Conservation (phyloP, 257 asterid genomes). For the Penstemon eatonii region DNA sequence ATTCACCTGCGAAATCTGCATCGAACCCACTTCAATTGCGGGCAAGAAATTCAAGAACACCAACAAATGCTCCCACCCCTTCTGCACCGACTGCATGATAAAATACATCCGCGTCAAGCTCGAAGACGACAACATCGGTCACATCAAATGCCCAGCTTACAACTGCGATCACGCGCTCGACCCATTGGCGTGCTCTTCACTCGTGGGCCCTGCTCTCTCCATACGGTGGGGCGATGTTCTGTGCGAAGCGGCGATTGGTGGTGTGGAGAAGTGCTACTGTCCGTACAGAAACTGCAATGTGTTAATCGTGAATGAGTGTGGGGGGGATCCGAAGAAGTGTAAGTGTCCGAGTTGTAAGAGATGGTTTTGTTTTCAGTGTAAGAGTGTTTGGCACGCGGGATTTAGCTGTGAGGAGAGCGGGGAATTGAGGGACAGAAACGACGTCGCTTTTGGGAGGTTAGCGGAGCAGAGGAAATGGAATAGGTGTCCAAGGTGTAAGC, state of each 20-base stretch:
- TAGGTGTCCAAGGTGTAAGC: constrained; percentile 24
- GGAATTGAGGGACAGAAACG: constrained; percentile 43
- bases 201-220: constrained; percentile 42
- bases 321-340: constrained; percentile 45
- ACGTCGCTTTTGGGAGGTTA: constrained; percentile 53
- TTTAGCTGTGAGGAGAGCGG: constrained; percentile 52
- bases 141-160: constrained; percentile 61
- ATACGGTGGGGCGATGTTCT: constrained; percentile 70
- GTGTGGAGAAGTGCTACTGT: constrained; percentile 43
- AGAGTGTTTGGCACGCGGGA: constrained; percentile 57
- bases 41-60: constrained; percentile 29
- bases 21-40: constrained; percentile 39
- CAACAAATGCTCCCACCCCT: constrained; percentile 49
- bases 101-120: constrained; percentile 68
- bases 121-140: constrained; percentile 46
- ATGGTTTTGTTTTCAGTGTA: constrained; percentile 37
- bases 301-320: constrained; percentile 66
- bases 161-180: constrained; percentile 55
- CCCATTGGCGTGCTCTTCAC: constrained; percentile 45
- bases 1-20: constrained; percentile 65
- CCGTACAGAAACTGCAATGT: constrained; percentile 56
- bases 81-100: constrained; percentile 61
- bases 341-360: constrained; percentile 50
- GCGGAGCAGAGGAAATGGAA: constrained; percentile 52
- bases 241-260: constrained; percentile 50